Conservation (phyloP, 805 yeast genomes). For the Candida oleophila region DNA sequence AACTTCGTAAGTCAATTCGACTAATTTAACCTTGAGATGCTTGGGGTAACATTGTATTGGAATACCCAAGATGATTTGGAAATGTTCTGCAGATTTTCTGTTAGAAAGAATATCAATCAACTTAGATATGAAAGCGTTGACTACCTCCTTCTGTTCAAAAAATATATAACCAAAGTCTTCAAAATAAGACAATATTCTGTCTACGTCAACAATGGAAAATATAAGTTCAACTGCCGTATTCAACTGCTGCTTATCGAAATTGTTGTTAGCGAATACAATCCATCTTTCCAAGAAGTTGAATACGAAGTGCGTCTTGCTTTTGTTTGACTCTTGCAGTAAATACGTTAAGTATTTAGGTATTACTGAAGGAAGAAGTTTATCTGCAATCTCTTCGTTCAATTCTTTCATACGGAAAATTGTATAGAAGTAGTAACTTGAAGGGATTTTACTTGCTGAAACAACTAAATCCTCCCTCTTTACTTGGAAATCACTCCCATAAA, state of each 20-base stretch:
- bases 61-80: slow-evolving; percentile 16
- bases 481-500: slow-evolving; percentile 35
- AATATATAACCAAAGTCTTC: slow-evolving; percentile 31
- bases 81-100: not conserved
- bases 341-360: slow-evolving; percentile 13
- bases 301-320: not conserved
- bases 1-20: slow-evolving; percentile 13
- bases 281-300: slow-evolving; percentile 39
- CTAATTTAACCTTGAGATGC: slow-evolving; percentile 31
- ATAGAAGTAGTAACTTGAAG: slow-evolving; percentile 24
- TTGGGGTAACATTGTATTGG: slow-evolving; percentile 51
- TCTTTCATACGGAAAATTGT: slow-evolving; percentile 53
- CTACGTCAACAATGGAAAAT: slow-evolving; percentile 12
- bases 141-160: slow-evolving; percentile 48
- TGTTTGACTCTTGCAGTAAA: not conserved
- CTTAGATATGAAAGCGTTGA: slow-evolving; percentile 22
- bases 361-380: slow-evolving; percentile 7
- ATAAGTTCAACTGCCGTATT: slow-evolving; percentile 25
- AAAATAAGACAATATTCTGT: slow-evolving; percentile 11
- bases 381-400: slow-evolving; percentile 19
- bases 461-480: not conserved
- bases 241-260: slow-evolving; percentile 30
- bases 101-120: slow-evolving; percentile 11
- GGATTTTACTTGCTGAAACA: slow-evolving; percentile 2
- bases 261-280: slow-evolving; percentile 46